These are phyloP conservation scores for Trapa incisa DNA, from an alignment of 345 rosid species.

Conservation along the genomic window DNA sequence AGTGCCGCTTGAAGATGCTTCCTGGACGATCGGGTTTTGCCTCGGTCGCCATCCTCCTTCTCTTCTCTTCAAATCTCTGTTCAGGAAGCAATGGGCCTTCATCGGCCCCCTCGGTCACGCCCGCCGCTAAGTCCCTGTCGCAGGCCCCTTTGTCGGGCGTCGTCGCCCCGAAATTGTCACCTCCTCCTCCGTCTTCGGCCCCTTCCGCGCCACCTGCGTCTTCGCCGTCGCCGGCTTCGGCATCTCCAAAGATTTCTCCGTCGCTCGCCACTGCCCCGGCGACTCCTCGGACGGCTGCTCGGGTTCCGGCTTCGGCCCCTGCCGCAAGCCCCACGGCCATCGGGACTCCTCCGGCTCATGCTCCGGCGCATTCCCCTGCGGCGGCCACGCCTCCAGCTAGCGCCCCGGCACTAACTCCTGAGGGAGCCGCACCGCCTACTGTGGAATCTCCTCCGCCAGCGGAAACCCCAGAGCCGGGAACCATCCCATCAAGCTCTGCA, in stretches of 20 bases:
- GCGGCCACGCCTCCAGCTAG: constrained; percentile 8
- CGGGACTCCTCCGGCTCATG: constrained; percentile 8
- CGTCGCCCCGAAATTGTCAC: constrained; percentile 4
- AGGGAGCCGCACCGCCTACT: constrained; percentile 5
- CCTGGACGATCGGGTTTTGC: neutral
- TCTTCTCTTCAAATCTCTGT: constrained; percentile 6
- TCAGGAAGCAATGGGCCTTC: constrained; percentile 10
- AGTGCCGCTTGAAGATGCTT: neutral
- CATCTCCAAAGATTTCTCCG: constrained; percentile 1
- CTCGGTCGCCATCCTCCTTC: neutral
- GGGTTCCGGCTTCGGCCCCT: neutral
- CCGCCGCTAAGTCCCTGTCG: constrained; percentile 16
- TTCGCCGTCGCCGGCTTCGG: constrained; percentile 1
- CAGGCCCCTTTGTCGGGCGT: constrained; percentile 13
- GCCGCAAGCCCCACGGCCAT: neutral
- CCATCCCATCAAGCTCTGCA: constrained; percentile 25
- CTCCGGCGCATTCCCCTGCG: constrained; percentile 14
- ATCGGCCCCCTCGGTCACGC: constrained; percentile 12
- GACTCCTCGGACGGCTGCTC: neutral
- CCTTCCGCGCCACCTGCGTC: constrained; percentile 12
- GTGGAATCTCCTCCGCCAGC: constrained; percentile 15
- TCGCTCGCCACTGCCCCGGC: neutral
- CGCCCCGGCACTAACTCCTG: constrained; percentile 18
- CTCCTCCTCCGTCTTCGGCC: constrained; percentile 5
- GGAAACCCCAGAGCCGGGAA: constrained; percentile 9